phyloP scores from a whole-genome alignment of 2,329 filamentous ascomycete genomes.

The Claviceps fusiformis region DNA sequence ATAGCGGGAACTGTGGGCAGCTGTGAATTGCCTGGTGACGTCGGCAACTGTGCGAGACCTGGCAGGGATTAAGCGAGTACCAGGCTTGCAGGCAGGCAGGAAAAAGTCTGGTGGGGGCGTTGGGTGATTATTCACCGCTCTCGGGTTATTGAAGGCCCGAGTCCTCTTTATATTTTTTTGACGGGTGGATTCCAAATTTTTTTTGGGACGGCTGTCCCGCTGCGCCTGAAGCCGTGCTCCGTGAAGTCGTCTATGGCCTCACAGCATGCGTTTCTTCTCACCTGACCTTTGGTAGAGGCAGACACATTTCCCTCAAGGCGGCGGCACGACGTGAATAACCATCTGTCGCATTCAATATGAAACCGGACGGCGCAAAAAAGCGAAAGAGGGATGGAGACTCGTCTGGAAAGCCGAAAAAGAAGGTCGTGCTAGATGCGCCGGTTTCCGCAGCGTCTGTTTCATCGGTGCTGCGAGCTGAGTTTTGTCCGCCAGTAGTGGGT shows the following conservation, averaged over 20 bases:
- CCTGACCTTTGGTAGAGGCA: background rate
- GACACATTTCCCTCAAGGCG: background rate
- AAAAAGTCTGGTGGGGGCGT: background rate
- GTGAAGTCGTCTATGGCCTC: background rate
- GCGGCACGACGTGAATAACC: background rate
- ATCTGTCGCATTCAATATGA: constrained; percentile 18
- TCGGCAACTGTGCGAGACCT: background rate
- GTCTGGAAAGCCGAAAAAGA: constrained; percentile 33
- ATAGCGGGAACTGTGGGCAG: background rate
- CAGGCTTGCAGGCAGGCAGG: background rate
- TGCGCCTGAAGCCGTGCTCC: background rate
- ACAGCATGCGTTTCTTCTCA: background rate
- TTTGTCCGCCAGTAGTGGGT: constrained; percentile 42
- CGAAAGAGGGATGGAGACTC: constrained; percentile 36
- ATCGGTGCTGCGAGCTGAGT: constrained; percentile 29
- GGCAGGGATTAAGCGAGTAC: background rate
- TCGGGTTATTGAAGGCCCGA: constrained; percentile 14
- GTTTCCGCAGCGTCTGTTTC: constrained; percentile 30
- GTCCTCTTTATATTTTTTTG: constrained; percentile 11
- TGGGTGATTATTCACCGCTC: constrained; percentile 13
- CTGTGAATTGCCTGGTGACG: constrained; percentile 4
- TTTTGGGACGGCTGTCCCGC: constrained; percentile 15
- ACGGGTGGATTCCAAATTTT: constrained; percentile 13
- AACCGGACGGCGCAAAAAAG: constrained; percentile 32
- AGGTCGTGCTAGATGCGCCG: constrained; percentile 33